Evolutionary conservation across 768 basidiomycete genomes (phyloP), one percentile per base, ranked within the genome.

Genomic region (Albatrellus ellisii): DNA sequence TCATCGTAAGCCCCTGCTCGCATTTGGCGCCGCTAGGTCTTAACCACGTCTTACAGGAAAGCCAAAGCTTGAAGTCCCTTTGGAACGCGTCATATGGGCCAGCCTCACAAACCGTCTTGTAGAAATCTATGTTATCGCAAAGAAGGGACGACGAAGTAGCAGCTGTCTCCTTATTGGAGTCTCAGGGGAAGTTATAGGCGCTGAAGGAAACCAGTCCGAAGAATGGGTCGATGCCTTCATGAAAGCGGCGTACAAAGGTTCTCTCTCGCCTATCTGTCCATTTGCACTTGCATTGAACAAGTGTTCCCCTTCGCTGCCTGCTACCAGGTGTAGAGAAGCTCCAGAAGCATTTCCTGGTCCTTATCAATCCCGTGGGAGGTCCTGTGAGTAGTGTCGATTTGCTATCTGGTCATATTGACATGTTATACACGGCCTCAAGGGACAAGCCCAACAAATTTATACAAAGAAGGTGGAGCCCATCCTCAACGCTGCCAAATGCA

Each of bases 341-440:
- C 17, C 56, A 64, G 38, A 68, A 78, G 35, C 61, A 64, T 15
- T 54, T 92, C 24, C 74, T 76, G 47, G 69, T 90, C 6, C 54
- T 92, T 32, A 67, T 92, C 28, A 92, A 91, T 56, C 89, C 89
- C 7, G 60, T 69, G 42, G 77, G 88, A 39, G 89, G 89, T n/a
- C 68, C 66, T 17, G 87, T 86, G 54, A 24, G 78, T 64, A 1
- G 27, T 17, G 20, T 29, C 15, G 5, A 14, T 36, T 9, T 33
- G 14, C 29, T 26, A 24, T 27, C 26, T n/a, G 5, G 40, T 39
- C 31, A 31, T 39, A 15, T 26, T 26, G 36, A 20, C 41, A 43
- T 45, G 20, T 14, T 43, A 35, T 40, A 26, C 47, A 41, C 8
- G 10, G 38, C 26, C 31, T 22, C 20, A 49, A 90, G 84, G 77